Conservation (phyloP, 2,329 filamentous ascomycete species). For the Aspergillus candidus region DNA sequence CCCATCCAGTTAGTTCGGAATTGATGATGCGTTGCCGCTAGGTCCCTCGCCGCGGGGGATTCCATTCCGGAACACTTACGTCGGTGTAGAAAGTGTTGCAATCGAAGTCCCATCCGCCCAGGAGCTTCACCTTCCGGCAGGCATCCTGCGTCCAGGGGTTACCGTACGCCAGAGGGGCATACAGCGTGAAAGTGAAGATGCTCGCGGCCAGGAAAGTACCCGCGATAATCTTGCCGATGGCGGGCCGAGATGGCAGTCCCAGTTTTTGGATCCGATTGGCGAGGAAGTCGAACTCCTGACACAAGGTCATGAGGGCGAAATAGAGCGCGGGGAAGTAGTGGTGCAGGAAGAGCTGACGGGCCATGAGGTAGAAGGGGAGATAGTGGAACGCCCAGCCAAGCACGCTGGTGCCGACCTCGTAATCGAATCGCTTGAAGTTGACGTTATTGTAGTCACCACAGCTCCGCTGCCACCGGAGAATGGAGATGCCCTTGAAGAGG, state of each 20-base stretch:
- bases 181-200: constrained; percentile 73
- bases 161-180: constrained; percentile 83
- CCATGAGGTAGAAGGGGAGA: constrained; percentile 98
- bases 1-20: constrained; percentile 20
- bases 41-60: constrained; percentile 24
- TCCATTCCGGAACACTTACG: constrained; percentile 57
- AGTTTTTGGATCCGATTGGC: constrained; percentile 66
- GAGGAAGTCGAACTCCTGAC: constrained; percentile 81
- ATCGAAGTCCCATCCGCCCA: constrained; percentile 92
- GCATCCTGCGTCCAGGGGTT: constrained; percentile 88
- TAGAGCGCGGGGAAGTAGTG: constrained; percentile 97
- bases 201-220: constrained; percentile 68
- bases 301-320: constrained; percentile 84
- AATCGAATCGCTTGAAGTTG: constrained; percentile 94
- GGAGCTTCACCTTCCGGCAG: constrained; percentile 80
- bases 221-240: constrained; percentile 68
- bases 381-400: constrained; percentile 97
- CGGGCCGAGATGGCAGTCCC: constrained; percentile 62
- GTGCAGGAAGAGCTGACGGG: constrained; percentile 94
- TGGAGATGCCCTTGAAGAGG: constrained; percentile 77
- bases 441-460: constrained; percentile 76
- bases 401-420: constrained; percentile 84
- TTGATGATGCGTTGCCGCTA: constrained; percentile 14
- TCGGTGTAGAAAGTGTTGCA: constrained; percentile 86
- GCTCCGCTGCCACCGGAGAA: constrained; percentile 90